Evolutionary conservation across 1,284 basidiomycete species (phyloP), one percentile per base, ranked within the genome.

Genomic region (Leccinum fallax): DNA sequence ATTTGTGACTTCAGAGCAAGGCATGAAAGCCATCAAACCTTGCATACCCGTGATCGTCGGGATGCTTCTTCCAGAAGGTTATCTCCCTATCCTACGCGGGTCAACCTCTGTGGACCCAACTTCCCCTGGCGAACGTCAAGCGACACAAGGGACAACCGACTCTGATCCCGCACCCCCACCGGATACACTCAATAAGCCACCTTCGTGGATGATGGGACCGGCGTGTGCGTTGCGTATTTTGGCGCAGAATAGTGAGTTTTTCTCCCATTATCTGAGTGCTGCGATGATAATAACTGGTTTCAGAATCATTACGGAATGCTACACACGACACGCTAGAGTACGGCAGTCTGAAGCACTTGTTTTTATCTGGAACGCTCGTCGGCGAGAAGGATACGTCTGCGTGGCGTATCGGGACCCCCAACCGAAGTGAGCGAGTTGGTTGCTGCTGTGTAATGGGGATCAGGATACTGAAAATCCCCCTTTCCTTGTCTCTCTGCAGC

Each of bases 21-120:
- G 72, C 2, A 55, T 58, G 10, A n/a, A 2, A 1, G 21, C 53
- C 3, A 71, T 74, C 48, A 3, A 10, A 1, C 32, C 48, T 5
- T 43, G 16, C 13, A 51, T 74, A 24, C 4, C 16, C 3, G 21
- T 63, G 13, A 67, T 71, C 0, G 30, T 74, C 5, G 43, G 54
- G 28, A 69, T 71, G 62, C 69, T 71, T 46, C 61, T 73, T 5
- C 65, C 65, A 0, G 30, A 55, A 0, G 52, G 46, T 15, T 69
- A 66, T 24, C 21, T 38, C 19, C 53, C 19, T 19, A 21, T 34
- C 8, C 53, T 8, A 4, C 52, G 16, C 3, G 28, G 8, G 15
- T n/a, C 26, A 53, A n/a, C 28, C 10, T 3, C 3, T 16, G 28
- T 16, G 13, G 26, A 53, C 6, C 51, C 52, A 19, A 28, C 30